Base-by-base conservation (phyloP, 2,329 filamentous ascomycete genomes). In the Thielaviopsis populi region DNA sequence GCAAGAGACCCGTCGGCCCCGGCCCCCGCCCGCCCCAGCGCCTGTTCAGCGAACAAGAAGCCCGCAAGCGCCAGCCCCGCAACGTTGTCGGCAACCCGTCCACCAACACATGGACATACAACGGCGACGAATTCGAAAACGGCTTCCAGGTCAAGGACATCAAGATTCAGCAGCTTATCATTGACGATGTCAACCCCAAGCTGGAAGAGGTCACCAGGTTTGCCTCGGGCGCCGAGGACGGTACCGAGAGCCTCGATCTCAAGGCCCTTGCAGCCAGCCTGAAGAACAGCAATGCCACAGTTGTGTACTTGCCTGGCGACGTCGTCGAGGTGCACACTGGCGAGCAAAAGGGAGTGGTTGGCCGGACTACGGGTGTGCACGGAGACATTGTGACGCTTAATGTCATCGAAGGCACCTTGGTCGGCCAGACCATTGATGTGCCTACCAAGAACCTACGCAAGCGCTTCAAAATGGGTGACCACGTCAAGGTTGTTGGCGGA, bases 401-500 rank as follows among this genome's bases (percentile, higher is more conserved):
- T 66, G 91, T 97, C 17, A 87, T 84, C 1, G 87, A 95, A 70
- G 94, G 94, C 58, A 86, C 88, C 48, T 79, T 97, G 33, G 79
- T 78, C 61, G 92, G 91, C 10, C 88, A 95, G 72, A 85, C 82
- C 4, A 94, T 99, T 56, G 92, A 97, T 72, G 91, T 95, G 11
- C 94, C 94, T 1, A 87, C 91, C 67, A 95, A 94, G 75, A 89
- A 89, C 54, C 80, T 99, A 30, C 88, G 94, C 65, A 99, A 99
- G 75, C 83, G 89, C 37, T 99, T 99, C 80, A 85, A 83, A 68
- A 82, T 91, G 67, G 94, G 94, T 78, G 94, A 99, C 71, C 94
- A 99, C 72, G 94, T 99, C 77, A 97, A 97, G 77, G 94, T 99
- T 69, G 95, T 96, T 72, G 92, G 94, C 63, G 92, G 91, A 46